Percentiles rank a stretch among this genome's conserved stretches.
Conservation (phyloP, 768 basidiomycete species). For the Ramaria sp. region DNA sequence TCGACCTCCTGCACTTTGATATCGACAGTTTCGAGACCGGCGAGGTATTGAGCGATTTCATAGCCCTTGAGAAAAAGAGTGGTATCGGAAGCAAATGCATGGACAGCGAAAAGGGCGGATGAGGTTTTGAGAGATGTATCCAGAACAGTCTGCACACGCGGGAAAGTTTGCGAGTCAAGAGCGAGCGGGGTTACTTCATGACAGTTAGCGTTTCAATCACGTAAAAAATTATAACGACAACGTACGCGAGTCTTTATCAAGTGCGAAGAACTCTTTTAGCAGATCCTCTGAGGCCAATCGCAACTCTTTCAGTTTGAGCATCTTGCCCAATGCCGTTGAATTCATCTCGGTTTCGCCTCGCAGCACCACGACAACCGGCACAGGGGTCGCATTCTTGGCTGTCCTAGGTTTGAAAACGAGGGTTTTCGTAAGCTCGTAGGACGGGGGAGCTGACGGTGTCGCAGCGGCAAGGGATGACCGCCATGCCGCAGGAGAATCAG, state of each 20-base stretch:
- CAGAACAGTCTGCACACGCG: conserved; percentile 64
- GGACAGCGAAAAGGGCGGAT: conserved; percentile 60
- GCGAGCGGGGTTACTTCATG: conserved; percentile 73
- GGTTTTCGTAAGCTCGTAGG: conserved; percentile 71
- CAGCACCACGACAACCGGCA: conserved; percentile 83
- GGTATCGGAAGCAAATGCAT: conserved; percentile 54
- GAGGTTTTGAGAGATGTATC: conserved; percentile 72
- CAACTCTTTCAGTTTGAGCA: conserved; percentile 77
- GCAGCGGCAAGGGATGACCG: conserved; percentile 51
- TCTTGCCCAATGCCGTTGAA: conserved; percentile 67
- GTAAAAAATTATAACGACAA: conserved; percentile 14
- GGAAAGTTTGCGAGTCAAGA: conserved; percentile 51
- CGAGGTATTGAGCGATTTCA: conserved; percentile 65
- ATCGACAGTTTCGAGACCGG: conserved; percentile 55
- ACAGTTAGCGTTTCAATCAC: conserved; percentile 8
- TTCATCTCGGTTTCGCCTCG: conserved; percentile 77
- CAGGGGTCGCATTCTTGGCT: conserved; percentile 74
- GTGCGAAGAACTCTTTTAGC: conserved; percentile 70
- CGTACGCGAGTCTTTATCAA: conserved; percentile 82
- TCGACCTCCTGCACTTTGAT: conserved; percentile 65
- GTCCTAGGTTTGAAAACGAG: conserved; percentile 96
- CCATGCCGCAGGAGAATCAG: conserved; percentile 70
- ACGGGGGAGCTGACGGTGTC: conserved; percentile 29
- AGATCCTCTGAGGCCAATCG: conserved; percentile 81
- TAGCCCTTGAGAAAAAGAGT: conserved; percentile 74